These are phyloP conservation scores for Ambrosia trifida DNA, from an alignment of 129 eudicot species.

Conservation along the genomic window DNA sequence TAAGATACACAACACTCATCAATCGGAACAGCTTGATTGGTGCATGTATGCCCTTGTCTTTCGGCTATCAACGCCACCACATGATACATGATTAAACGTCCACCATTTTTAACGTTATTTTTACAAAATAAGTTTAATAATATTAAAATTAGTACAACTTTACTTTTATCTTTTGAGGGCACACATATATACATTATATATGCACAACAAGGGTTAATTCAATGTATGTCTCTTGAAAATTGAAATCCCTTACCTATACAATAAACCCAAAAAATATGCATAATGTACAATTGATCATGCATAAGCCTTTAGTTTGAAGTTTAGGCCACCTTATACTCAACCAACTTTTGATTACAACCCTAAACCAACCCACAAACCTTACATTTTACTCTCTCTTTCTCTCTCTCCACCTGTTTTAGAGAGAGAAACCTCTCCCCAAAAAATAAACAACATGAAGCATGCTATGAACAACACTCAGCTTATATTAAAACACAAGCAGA, in stretches of 20 bases:
- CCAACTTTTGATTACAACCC: conserved; percentile 30
- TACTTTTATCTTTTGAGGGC: too few species aligned
- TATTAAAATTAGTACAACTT: too few species aligned
- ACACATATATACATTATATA: too few species aligned
- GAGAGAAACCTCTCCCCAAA: conserved; percentile 5
- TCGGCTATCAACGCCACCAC: too few species aligned
- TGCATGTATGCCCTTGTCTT: too few species aligned
- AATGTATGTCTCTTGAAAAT: too few species aligned
- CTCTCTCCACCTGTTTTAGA: conserved; percentile 4
- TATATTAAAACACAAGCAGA: conserved; percentile 29
- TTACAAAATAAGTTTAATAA: too few species aligned
- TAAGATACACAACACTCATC: too few species aligned
- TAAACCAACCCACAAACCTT: conserved; percentile 17
- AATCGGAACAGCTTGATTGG: too few species aligned
- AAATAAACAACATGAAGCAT: conserved; percentile 45
- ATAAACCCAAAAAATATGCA: neutral
- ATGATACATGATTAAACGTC: too few species aligned
- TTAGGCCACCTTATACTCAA: conserved; percentile 28
- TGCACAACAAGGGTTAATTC: too few species aligned
- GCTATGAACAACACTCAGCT: conserved; percentile 28
- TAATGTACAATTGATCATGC: conserved; percentile 9
- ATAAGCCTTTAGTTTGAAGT: neutral
- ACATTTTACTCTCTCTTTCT: conserved; percentile 14
- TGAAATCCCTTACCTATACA: neutral
- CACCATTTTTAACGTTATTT: too few species aligned